These are phyloP conservation scores for Fonsecaea pugnacius DNA, from an alignment of 2,329 filamentous ascomycete species.

Conservation along the genomic window DNA sequence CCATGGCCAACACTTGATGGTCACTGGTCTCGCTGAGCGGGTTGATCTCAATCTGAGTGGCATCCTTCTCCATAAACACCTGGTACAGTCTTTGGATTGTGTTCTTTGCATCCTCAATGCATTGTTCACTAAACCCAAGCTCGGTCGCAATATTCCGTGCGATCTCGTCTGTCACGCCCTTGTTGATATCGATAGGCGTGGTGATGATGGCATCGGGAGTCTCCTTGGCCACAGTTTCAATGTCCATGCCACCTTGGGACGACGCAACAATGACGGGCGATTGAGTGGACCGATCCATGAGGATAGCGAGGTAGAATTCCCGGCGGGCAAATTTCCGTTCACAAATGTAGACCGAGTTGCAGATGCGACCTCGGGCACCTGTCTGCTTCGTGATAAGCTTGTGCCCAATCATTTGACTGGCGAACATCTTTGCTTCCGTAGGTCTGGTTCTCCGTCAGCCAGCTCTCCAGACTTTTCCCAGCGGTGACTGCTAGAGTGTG, in stretches of 20 bases:
- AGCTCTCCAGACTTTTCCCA: not conserved
- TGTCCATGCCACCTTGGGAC: conserved; percentile 98
- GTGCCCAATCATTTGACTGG: conserved; percentile 99
- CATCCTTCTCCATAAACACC: conserved; percentile 97
- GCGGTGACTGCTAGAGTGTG: conserved; percentile 1
- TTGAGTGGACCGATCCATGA: conserved; percentile 95
- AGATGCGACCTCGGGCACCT: conserved; percentile 87
- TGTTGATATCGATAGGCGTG: conserved; percentile 90
- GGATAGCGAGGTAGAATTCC: conserved; percentile 97
- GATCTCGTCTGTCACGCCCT: conserved; percentile 93
- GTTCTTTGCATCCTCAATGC: conserved; percentile 90
- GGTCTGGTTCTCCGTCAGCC: conserved; percentile 56
- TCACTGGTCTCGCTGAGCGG: conserved; percentile 97
- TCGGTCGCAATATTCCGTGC: conserved; percentile 85
- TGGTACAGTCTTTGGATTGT: conserved; percentile 99
- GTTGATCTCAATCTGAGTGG: conserved; percentile 99
- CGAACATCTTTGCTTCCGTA: conserved; percentile 94
- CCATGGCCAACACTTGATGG: conserved; percentile 98
- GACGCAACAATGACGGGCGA: conserved; percentile 95
- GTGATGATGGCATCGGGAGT: conserved; percentile 94
- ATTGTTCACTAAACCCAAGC: conserved; percentile 97
- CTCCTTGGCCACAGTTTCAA: conserved; percentile 98
- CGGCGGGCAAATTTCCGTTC: conserved; percentile 99
- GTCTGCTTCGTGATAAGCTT: conserved; percentile 99
- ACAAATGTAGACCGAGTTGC: conserved; percentile 97